These are phyloP conservation scores for Boechera retrofracta DNA, from an alignment of 345 rosid genomes.

Conservation along the genomic window DNA sequence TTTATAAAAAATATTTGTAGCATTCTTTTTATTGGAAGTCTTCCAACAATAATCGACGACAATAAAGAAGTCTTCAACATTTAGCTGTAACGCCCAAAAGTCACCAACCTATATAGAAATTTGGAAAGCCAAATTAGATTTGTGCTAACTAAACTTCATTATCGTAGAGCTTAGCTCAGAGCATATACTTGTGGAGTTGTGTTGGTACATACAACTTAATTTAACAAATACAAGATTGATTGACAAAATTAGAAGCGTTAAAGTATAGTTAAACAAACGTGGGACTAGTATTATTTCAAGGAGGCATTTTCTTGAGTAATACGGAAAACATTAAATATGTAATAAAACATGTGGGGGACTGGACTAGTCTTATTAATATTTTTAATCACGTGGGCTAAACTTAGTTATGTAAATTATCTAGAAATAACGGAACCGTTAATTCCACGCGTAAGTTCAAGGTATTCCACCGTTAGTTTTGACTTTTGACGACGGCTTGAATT, in stretches of 20 bases:
- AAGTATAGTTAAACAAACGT: not conserved
- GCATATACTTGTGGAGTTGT: constrained; percentile 12
- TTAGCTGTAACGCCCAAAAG: constrained; percentile 29
- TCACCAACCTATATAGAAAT: constrained; percentile 19
- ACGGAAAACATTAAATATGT: not conserved
- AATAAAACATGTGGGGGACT: constrained; percentile 21
- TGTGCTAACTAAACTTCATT: constrained; percentile 4
- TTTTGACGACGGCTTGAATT: not conserved
- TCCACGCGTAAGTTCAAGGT: constrained; percentile 7
- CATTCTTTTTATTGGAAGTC: not conserved
- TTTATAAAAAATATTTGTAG: not conserved
- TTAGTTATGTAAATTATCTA: not conserved
- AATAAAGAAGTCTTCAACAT: constrained; percentile 24
- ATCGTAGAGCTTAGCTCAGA: constrained; percentile 7
- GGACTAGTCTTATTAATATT: not conserved
- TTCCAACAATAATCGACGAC: constrained; percentile 31
- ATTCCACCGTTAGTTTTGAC: constrained; percentile 35
- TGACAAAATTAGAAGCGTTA: not conserved
- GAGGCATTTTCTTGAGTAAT: not conserved
- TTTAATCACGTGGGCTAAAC: constrained; percentile 24
- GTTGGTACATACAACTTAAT: constrained; percentile 3
- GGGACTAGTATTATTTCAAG: constrained; percentile 13
- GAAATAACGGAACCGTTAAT: constrained; percentile 30
- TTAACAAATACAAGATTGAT: constrained; percentile 4
- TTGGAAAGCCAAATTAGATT: not conserved